phyloP scores from a whole-genome alignment of 257 asterid species.

The Lithospermum erythrorhizon region DNA sequence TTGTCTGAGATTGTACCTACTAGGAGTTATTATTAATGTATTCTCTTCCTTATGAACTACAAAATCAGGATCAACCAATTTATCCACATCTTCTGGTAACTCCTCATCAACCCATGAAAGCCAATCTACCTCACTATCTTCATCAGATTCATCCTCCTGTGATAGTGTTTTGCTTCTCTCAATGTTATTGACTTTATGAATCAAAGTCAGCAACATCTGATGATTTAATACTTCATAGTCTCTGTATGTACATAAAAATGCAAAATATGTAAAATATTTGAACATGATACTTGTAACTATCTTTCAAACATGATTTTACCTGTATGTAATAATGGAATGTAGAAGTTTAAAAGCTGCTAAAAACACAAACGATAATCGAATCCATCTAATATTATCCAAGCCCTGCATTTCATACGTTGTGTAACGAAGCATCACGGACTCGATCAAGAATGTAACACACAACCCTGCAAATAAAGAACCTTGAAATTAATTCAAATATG shows the following conservation, averaged over 20 bases:
- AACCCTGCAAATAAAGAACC: conserved; percentile 30
- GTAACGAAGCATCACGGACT: conserved; percentile 34
- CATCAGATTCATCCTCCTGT: conserved; percentile 28
- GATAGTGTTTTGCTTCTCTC: conserved; percentile 25
- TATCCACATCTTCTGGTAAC: conserved; percentile 44
- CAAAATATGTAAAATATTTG: not conserved
- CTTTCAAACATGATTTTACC: conserved; percentile 21
- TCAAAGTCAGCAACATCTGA: conserved; percentile 38
- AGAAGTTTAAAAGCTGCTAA: conserved; percentile 43
- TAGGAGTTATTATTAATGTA: conserved; percentile 16
- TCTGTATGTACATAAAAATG: conserved; percentile 20
- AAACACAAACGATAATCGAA: conserved; percentile 31
- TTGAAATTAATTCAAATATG: not conserved
- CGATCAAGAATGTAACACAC: conserved; percentile 41
- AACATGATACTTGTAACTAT: not conserved
- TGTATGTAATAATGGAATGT: conserved; percentile 59
- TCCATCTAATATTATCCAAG: conserved; percentile 31
- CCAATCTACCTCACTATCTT: conserved; percentile 57
- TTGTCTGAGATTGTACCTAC: conserved; percentile 48
- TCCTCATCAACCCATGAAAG: conserved; percentile 52
- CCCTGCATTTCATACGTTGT: conserved; percentile 23
- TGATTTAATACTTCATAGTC: conserved; percentile 73
- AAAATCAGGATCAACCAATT: conserved; percentile 52
- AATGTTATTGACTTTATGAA: conserved; percentile 50
- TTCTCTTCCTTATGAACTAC: conserved; percentile 16